Conservation (phyloP, 257 asterid genomes). For the Solanum megistacrolobum region DNA sequence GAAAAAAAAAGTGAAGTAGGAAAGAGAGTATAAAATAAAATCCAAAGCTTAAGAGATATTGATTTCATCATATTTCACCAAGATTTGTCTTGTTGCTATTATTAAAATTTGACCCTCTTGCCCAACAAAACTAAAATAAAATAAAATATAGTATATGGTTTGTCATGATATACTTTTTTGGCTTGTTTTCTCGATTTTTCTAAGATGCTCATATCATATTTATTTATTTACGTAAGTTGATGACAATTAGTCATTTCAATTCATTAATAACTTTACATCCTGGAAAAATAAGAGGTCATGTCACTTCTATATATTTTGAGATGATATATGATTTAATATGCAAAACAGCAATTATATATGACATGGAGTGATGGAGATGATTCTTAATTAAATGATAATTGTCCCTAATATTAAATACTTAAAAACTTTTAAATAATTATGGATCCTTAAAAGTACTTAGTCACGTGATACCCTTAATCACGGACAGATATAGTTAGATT, state of each 20-base stretch:
- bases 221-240: neutral
- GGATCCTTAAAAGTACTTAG: neutral
- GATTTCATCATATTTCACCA: neutral
- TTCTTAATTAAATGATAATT: neutral
- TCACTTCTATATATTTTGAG: neutral
- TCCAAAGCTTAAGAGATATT: neutral
- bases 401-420: neutral
- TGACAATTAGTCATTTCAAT: neutral
- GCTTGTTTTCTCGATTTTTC: neutral
- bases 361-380: neutral
- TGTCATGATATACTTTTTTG: neutral
- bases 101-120: neutral
- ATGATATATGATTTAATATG: neutral
- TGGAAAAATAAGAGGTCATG: neutral
- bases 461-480: neutral
- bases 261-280: neutral
- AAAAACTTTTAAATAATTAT: neutral
- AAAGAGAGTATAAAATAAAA: neutral
- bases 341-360: too few species aligned
- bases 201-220: neutral
- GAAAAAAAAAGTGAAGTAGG: neutral
- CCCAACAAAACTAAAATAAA: neutral
- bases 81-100: neutral
- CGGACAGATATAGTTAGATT: neutral
- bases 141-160: neutral